phyloP scores from a whole-genome alignment of 148 eudicot species.

The Suaeda aralocaspica region DNA sequence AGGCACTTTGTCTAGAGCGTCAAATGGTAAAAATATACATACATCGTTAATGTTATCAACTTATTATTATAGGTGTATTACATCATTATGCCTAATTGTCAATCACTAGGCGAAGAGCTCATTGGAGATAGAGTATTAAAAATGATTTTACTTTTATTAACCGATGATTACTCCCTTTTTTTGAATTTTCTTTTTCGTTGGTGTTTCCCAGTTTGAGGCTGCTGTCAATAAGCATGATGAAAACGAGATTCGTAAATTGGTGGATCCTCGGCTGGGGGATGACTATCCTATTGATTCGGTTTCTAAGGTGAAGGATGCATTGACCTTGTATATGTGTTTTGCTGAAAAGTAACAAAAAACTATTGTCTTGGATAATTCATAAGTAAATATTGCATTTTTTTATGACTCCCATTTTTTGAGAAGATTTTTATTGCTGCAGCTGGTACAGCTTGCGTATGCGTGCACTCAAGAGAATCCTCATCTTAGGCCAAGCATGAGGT shows the following conservation, averaged over 20 bases:
- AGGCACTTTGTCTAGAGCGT: too few relatives aligned
- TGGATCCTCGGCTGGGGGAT: slow-evolving; percentile 76
- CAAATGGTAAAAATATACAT: too few relatives aligned
- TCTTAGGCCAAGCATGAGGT: slow-evolving; percentile 85
- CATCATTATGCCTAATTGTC: neutral
- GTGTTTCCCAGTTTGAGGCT: slow-evolving; percentile 60
- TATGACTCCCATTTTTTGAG: neutral
- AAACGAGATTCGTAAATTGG: slow-evolving; percentile 44
- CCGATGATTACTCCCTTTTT: neutral
- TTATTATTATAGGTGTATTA: too few relatives aligned
- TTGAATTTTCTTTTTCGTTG: too few relatives aligned
- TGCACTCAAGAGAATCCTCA: slow-evolving; percentile 87
- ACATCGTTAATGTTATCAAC: too few relatives aligned
- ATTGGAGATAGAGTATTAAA: neutral
- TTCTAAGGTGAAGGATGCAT: slow-evolving; percentile 44
- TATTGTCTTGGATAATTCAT: neutral
- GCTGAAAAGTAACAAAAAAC: neutral
- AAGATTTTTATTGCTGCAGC: slow-evolving; percentile 42
- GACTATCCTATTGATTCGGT: slow-evolving; percentile 61
- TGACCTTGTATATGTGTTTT: neutral
- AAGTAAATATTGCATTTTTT: neutral
- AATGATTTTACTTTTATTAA: neutral
- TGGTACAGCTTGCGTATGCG: slow-evolving; percentile 72
- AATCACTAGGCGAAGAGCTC: neutral
- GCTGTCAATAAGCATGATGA: slow-evolving; percentile 50